A percentile compares a stretch with the other conserved stretches of the same genome.
These are phyloP conservation scores for Skeletonema marinoi DNA, from an alignment of 108 stramenopile genomes.

Conservation along the genomic window DNA sequence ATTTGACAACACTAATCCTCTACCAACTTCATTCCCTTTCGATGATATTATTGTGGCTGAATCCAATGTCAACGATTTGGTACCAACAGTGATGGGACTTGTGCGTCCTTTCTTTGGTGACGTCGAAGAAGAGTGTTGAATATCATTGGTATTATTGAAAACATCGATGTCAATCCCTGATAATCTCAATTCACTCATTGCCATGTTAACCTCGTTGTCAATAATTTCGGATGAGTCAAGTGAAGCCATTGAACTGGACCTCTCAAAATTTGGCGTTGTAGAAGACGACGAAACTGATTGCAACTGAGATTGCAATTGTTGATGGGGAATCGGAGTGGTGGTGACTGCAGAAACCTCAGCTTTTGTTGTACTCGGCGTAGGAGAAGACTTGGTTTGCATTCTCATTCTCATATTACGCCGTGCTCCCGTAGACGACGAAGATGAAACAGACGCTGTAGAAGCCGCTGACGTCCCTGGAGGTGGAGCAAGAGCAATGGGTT, in stretches of 20 bases:
- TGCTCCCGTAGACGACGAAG: constrained; percentile 15
- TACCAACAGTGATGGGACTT: constrained; percentile 31
- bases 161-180: constrained; percentile 40
- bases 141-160: background rate
- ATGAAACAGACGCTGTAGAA: background rate
- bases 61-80: constrained; percentile 35
- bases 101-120: constrained; percentile 7
- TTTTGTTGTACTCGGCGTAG: background rate
- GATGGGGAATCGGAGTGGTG: constrained; percentile 3
- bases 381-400: constrained; percentile 14
- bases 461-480: background rate
- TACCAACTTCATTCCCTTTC: background rate
- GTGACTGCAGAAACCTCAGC: background rate
- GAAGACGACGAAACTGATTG: constrained; percentile 2
- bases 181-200: constrained; percentile 68
- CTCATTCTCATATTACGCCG: constrained; percentile 38
- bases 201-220: constrained; percentile 70
- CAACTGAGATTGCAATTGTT: constrained; percentile 3
- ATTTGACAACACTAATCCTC: background rate
- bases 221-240: constrained; percentile 64
- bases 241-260: constrained; percentile 63
- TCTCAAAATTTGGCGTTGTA: background rate
- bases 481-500: background rate
- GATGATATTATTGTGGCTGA: constrained; percentile 16
- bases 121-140: background rate